phyloP scores from a whole-genome alignment of 192 early-diverging fungal genomes.

The Gaertneriomyces semiglobifer region DNA sequence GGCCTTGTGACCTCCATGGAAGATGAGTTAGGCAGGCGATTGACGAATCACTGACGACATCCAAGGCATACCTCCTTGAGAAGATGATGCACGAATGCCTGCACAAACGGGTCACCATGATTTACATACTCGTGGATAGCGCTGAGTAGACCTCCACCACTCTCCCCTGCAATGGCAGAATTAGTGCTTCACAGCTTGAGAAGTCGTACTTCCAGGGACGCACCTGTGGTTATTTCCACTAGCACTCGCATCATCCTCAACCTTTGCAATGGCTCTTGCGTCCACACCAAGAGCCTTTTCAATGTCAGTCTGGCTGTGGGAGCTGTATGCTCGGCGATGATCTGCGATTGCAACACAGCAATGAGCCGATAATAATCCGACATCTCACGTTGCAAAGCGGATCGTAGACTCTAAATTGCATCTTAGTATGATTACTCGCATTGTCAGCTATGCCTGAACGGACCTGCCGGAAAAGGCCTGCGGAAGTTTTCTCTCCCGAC shows the following conservation, averaged over 20 bases:
- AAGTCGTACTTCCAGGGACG: not conserved
- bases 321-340: constrained; percentile 37
- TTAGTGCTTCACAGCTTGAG: not conserved
- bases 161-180: constrained; percentile 33
- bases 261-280: constrained; percentile 69
- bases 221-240: constrained; percentile 54
- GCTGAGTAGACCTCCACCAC: constrained; percentile 71
- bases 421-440: not conserved
- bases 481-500: constrained; percentile 15
- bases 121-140: constrained; percentile 76
- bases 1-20: constrained; percentile 64
- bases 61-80: constrained; percentile 58
- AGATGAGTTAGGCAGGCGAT: not conserved
- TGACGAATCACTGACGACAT: not conserved
- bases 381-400: constrained; percentile 75
- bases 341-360: constrained; percentile 77
- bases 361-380: constrained; percentile 82
- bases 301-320: constrained; percentile 63
- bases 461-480: constrained; percentile 52
- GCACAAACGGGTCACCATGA: constrained; percentile 89
- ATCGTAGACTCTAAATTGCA: constrained; percentile 67
- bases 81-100: constrained; percentile 69
- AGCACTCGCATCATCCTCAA: constrained; percentile 72
- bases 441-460: not conserved
- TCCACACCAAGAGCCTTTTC: constrained; percentile 85